Percentiles rank a stretch among this genome's conserved stretches.
Conservation (phyloP, 768 basidiomycete species). For the Russula olivacea region DNA sequence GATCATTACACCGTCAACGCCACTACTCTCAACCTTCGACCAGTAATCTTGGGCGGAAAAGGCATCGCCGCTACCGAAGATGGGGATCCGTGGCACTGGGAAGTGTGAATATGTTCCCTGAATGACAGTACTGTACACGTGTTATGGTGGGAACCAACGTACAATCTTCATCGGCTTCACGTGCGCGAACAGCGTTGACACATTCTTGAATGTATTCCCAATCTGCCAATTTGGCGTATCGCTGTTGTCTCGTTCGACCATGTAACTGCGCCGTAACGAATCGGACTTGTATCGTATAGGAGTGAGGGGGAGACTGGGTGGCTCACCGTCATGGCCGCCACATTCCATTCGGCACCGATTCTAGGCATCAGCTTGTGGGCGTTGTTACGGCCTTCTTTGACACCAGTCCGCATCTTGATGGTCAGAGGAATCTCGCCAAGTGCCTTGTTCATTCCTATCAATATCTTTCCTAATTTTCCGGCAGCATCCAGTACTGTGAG, state of each 20-base stretch:
- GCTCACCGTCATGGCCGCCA: conserved; percentile 47
- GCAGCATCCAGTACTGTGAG: conserved; percentile 73
- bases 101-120: neutral
- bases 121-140: neutral
- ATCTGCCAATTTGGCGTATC: conserved; percentile 88
- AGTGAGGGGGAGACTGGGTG: neutral
- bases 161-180: conserved; percentile 69
- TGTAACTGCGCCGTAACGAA: conserved; percentile 63
- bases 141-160: conserved; percentile 26
- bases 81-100: conserved; percentile 80
- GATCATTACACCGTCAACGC: conserved; percentile 94
- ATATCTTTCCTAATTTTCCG: conserved; percentile 75
- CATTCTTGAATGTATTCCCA: conserved; percentile 93
- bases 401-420: conserved; percentile 86
- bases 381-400: conserved; percentile 80
- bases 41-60: conserved; percentile 86
- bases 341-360: conserved; percentile 50
- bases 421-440: conserved; percentile 90
- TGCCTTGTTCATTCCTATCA: conserved; percentile 87
- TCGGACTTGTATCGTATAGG: neutral
- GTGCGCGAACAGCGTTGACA: conserved; percentile 67
- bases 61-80: conserved; percentile 95
- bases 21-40: conserved; percentile 64
- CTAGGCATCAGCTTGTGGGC: conserved; percentile 90
- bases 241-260: conserved; percentile 89